Conservation (phyloP, 495 filamentous ascomycete species). For the Hypoxylon cercidicola region DNA sequence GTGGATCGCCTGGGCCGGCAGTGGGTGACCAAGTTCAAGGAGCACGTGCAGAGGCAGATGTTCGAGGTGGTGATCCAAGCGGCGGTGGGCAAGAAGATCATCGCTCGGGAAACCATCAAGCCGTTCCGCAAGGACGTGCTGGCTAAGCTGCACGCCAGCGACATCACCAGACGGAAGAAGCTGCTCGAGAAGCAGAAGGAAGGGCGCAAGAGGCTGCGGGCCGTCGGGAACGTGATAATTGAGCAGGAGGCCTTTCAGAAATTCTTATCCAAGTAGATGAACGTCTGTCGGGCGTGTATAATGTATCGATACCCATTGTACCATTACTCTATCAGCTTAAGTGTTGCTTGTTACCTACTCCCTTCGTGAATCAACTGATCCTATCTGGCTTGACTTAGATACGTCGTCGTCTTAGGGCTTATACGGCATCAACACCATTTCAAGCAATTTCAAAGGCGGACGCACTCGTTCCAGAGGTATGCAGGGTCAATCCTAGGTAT, state of each 20-base stretch:
- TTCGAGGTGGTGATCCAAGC: conserved; percentile 98
- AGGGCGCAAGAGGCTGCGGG: conserved; percentile 83
- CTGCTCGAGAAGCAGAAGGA: conserved; percentile 97
- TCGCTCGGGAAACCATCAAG: conserved; percentile 95
- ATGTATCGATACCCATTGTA: not conserved
- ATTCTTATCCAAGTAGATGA: conserved; percentile 72
- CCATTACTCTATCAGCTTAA: not conserved
- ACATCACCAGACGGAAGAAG: conserved; percentile 84
- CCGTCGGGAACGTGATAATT: conserved; percentile 84
- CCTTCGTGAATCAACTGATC: no score
- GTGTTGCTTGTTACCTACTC: not conserved
- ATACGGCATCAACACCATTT: no score
- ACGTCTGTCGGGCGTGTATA: no score
- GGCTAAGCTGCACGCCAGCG: conserved; percentile 91
- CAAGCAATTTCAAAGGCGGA: no score
- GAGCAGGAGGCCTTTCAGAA: conserved; percentile 93
- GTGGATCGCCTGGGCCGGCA: conserved; percentile 76
- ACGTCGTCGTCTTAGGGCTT: no score
- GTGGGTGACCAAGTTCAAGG: conserved; percentile 97
- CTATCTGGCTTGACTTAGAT: no score
- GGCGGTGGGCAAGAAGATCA: conserved; percentile 80
- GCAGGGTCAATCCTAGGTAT: no score
- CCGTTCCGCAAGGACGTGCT: conserved; percentile 95
- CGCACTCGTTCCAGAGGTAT: no score
- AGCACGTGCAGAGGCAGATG: conserved; percentile 94